These are phyloP conservation scores for Kluyveromyces wickerhamii DNA, from an alignment of 805 yeast species.

Conservation along the genomic window DNA sequence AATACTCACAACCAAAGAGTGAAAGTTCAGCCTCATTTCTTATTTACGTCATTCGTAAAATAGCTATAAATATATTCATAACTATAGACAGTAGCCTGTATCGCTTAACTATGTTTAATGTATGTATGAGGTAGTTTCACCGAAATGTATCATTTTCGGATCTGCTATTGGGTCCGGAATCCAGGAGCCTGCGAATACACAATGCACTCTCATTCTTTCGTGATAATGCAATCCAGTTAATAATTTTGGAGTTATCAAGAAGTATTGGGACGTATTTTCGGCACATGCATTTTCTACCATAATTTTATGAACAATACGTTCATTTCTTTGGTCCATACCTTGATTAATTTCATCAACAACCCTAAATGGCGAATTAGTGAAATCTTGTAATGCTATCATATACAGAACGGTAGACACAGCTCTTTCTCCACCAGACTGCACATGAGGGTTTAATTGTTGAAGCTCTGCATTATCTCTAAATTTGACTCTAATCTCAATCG, in stretches of 20 bases:
- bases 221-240: conserved; percentile 71
- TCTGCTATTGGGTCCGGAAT: conserved; percentile 32
- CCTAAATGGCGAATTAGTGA: conserved; percentile 83
- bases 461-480: conserved; percentile 73
- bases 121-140: conserved; percentile 28
- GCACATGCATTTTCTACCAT: conserved; percentile 80
- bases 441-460: conserved; percentile 67
- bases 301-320: conserved; percentile 73
- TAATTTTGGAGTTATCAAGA: conserved; percentile 87
- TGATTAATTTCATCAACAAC: conserved; percentile 98
- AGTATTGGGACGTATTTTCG: conserved; percentile 65
- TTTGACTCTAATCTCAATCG: conserved; percentile 71
- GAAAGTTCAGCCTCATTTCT: too few relatives aligned
- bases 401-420: conserved; percentile 91
- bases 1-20: too few relatives aligned
- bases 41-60: too few relatives aligned
- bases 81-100: too few relatives aligned
- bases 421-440: conserved; percentile 97
- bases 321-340: conserved; percentile 96
- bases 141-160: conserved; percentile 29
- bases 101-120: conserved; percentile 9
- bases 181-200: conserved; percentile 61
- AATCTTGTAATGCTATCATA: conserved; percentile 82
- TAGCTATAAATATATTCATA: too few relatives aligned
- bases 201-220: conserved; percentile 73